These are phyloP conservation scores for Didymella pomorum DNA, from an alignment of 2,329 filamentous ascomycete genomes.

Conservation along the genomic window DNA sequence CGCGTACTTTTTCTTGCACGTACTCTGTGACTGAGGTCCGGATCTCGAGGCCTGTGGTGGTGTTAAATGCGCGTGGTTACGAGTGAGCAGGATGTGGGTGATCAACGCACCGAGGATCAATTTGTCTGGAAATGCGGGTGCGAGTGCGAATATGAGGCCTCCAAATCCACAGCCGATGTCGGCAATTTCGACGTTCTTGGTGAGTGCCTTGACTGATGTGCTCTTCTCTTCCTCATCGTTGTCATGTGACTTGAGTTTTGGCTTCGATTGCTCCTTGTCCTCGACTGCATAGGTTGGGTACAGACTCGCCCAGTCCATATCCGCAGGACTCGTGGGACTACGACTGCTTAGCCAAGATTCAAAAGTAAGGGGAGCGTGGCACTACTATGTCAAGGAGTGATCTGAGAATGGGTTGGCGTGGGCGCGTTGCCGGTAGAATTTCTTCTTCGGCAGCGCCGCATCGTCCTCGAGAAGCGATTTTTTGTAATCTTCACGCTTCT, in stretches of 20 bases:
- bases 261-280: not conserved
- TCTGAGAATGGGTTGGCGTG: slow-evolving; percentile 99
- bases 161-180: slow-evolving; percentile 98
- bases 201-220: slow-evolving; percentile 50
- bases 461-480: slow-evolving; percentile 50
- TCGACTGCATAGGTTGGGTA: slow-evolving; percentile 73
- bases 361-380: not conserved
- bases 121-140: slow-evolving; percentile 80
- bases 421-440: slow-evolving; percentile 93
- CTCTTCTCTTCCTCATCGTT: slow-evolving; percentile 33
- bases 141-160: slow-evolving; percentile 84
- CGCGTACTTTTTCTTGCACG: slow-evolving; percentile 85
- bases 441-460: slow-evolving; percentile 83
- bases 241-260: slow-evolving; percentile 39
- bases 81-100: not conserved
- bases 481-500: slow-evolving; percentile 59
- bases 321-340: slow-evolving; percentile 78
- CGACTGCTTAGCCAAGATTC: slow-evolving; percentile 26
- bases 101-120: slow-evolving; percentile 75
- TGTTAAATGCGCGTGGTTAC: no score
- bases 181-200: slow-evolving; percentile 83
- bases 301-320: slow-evolving; percentile 90
- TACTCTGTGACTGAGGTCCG: slow-evolving; percentile 89
- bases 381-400: slow-evolving; percentile 85
- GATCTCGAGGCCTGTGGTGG: slow-evolving; percentile 83